phyloP scores from a whole-genome alignment of 148 eudicot genomes.

The Cornus florida region DNA sequence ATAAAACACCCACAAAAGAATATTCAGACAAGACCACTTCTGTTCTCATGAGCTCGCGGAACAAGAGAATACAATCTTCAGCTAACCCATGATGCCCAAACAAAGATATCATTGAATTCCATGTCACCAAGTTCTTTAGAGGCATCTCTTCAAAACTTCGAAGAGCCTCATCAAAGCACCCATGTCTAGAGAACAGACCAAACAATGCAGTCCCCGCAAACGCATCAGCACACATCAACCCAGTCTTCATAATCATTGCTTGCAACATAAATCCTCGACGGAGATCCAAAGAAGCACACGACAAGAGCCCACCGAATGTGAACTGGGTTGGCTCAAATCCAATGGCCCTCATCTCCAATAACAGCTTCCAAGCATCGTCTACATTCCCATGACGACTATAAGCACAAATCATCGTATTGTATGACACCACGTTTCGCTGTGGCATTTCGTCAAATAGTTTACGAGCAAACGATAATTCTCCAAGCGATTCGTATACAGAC shows the following conservation, averaged over 20 bases:
- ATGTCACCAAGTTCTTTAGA: slow-evolving; percentile 54
- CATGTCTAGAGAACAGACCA: slow-evolving; percentile 61
- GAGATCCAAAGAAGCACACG: slow-evolving; percentile 46
- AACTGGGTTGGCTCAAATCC: slow-evolving; percentile 54
- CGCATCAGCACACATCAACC: slow-evolving; percentile 49
- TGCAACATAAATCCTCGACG: slow-evolving; percentile 48
- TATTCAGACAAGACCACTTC: slow-evolving; percentile 39
- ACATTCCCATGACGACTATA: slow-evolving; percentile 38
- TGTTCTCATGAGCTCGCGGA: slow-evolving; percentile 46
- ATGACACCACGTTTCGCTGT: slow-evolving; percentile 51
- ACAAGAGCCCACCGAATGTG: slow-evolving; percentile 54
- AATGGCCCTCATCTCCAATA: slow-evolving; percentile 51
- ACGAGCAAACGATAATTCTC: slow-evolving; percentile 37
- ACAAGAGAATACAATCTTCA: slow-evolving; percentile 41
- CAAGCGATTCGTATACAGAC: slow-evolving; percentile 28
- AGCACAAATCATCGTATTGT: slow-evolving; percentile 53
- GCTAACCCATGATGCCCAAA: slow-evolving; percentile 51
- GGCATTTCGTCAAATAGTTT: slow-evolving; percentile 72
- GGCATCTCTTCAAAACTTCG: slow-evolving; percentile 58
- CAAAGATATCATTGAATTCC: slow-evolving; percentile 72
- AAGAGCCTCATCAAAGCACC: slow-evolving; percentile 49
- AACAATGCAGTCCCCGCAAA: slow-evolving; percentile 71
- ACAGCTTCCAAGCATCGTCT: slow-evolving; percentile 49
- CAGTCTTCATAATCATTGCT: slow-evolving; percentile 57
- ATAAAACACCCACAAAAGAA: slow-evolving; percentile 55